Evolutionary conservation across 208 protist species (phyloP), one percentile per base, ranked within the genome.

Genomic region (Wallacemonas sp.): DNA sequence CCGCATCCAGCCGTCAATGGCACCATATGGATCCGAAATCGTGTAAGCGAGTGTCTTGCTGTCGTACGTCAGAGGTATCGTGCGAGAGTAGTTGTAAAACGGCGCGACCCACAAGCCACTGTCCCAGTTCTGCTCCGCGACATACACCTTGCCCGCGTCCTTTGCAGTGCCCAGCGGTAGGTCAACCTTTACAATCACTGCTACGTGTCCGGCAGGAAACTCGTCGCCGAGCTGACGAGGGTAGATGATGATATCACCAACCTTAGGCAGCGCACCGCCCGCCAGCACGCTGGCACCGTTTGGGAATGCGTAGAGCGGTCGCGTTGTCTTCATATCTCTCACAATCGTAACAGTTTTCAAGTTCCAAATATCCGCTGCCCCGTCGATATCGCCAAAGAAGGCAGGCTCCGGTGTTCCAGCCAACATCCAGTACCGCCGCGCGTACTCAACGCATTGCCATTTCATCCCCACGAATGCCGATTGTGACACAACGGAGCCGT

Each of bases 391-490:
- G 4, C 36, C 75, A 63, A 86, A 86, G 28, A 56, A 39, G 4
- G 76, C 80, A 15, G 66, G 73, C 61, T 62, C 49, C 6, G 79
- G 75, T 3, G 24, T 67, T 0, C 75, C 79, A 0, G 47, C 62
- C 4, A 85, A 49, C 68, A 85, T 81, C 80, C 75, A 82, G 70
- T 86, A 86, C 59, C 80, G 70, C 34, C 80, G 45, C n/a, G 80
- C 80, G 69, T 82, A 86, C 63, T 86, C 80, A 47, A 86, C 75
- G 38, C 80, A 86, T 51, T 86, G 75, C 80, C 80, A 86, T 26
- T 59, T 34, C 58, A 86, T 44, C 0, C 80, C 80, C 2, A 6
- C 70, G 51, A 41, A 67, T n/a, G 64, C 44, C 6, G 5, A 8
- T 31, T 61, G 53, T 28, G 51, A 26, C 4, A 2, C 2, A 28